phyloP scores from a whole-genome alignment of 2,329 filamentous ascomycete genomes.

The Fusarium piperis region DNA sequence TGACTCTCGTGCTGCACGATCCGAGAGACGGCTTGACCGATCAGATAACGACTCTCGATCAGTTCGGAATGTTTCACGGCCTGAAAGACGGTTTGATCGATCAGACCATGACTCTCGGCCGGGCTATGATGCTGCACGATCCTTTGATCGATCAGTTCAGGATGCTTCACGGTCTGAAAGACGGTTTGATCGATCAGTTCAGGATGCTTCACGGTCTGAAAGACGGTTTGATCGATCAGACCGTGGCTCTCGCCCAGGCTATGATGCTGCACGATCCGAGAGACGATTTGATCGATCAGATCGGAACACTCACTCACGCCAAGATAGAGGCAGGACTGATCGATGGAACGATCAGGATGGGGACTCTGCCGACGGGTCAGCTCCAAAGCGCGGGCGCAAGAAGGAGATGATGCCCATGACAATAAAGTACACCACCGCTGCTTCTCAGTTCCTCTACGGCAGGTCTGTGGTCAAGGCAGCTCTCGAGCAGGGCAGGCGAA shows the following conservation, averaged over 20 bases:
- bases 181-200: neutral
- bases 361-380: neutral
- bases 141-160: neutral
- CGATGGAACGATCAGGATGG: conserved; percentile 18
- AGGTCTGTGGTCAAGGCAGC: conserved; percentile 83
- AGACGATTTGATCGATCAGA: neutral
- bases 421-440: conserved; percentile 76
- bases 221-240: conserved; percentile 7
- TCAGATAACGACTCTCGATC: neutral
- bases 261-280: neutral
- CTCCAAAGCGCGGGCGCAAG: conserved; percentile 33
- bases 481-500: conserved; percentile 71
- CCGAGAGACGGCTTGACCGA: conserved; percentile 5
- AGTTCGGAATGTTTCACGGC: neutral
- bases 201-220: neutral
- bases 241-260: neutral
- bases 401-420: conserved; percentile 50
- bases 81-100: conserved; percentile 4
- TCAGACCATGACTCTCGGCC: neutral
- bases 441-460: conserved; percentile 92
- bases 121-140: neutral
- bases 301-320: conserved; percentile 7
- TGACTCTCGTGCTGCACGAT: neutral
- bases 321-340: conserved; percentile 8
- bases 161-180: neutral